phyloP scores from a whole-genome alignment of 2,329 filamentous ascomycete species.

The Colletotrichum sp. region DNA sequence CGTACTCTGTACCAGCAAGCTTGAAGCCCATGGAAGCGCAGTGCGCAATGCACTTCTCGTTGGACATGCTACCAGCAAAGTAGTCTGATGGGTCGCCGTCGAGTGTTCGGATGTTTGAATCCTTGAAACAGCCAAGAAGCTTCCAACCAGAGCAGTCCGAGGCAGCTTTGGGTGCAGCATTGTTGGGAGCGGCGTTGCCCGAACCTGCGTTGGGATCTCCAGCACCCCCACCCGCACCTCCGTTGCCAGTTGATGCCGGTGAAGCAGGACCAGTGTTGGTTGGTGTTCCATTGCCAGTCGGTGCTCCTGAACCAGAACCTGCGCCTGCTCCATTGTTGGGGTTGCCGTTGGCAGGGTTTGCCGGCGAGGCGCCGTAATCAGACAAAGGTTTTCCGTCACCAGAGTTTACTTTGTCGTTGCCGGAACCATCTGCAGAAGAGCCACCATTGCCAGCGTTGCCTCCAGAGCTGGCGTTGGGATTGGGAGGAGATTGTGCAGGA shows the following conservation, averaged over 20 bases:
- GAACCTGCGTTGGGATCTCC: neutral
- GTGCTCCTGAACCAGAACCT: neutral
- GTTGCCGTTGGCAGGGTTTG: neutral
- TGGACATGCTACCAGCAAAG: constrained; percentile 46
- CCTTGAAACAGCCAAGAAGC: constrained; percentile 36
- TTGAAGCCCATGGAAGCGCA: constrained; percentile 45
- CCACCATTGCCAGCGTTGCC: neutral
- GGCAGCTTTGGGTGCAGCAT: neutral
- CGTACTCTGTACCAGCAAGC: constrained; percentile 56
- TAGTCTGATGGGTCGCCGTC: constrained; percentile 27
- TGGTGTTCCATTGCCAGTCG: neutral
- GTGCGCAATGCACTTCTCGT: constrained; percentile 51
- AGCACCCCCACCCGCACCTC: neutral
- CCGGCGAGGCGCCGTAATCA: neutral
- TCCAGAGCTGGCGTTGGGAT: neutral
- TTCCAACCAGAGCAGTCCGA: constrained; percentile 25
- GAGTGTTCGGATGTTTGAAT: constrained; percentile 22
- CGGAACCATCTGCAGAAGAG: neutral
- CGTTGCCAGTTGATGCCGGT: neutral
- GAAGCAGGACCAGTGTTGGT: neutral
- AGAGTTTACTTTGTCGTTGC: neutral
- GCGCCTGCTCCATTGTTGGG: neutral
- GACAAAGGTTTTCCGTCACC: neutral
- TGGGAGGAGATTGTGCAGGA: neutral
- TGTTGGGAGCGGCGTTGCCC: neutral